phyloP scores from a whole-genome alignment of 257 asterid genomes.

The Linaria vulgaris region DNA sequence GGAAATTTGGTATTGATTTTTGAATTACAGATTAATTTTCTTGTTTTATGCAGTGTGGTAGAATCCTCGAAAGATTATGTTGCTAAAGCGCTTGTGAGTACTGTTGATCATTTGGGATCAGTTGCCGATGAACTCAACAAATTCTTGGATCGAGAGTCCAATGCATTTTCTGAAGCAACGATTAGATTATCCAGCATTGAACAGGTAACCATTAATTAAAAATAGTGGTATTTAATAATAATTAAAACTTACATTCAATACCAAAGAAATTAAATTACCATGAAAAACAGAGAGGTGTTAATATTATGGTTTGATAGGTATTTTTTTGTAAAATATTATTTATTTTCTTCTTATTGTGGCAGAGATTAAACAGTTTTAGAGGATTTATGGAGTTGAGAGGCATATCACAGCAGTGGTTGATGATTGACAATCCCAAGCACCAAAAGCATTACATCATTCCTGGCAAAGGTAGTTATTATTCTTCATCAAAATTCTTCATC shows the following conservation, averaged over 20 bases:
- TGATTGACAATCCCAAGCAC: constrained; percentile 28
- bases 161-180: constrained; percentile 43
- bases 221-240: too few species aligned
- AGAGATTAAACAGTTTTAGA: constrained; percentile 45
- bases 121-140: constrained; percentile 60
- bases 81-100: constrained; percentile 59
- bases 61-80: constrained; percentile 63
- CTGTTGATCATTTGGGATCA: constrained; percentile 84
- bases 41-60: constrained; percentile 42
- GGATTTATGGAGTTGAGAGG: constrained; percentile 33
- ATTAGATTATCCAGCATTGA: constrained; percentile 49
- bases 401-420: constrained; percentile 31
- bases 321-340: too few species aligned
- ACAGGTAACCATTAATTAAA: constrained; percentile 36
- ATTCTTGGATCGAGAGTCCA: constrained; percentile 56
- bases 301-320: too few species aligned
- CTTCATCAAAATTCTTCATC: too few species aligned
- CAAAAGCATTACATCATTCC: constrained; percentile 36
- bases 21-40: not conserved
- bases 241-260: too few species aligned
- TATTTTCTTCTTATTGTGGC: not conserved
- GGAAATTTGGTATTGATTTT: not conserved
- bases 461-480: constrained; percentile 38
- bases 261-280: too few species aligned
- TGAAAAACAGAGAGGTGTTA: too few species aligned